Conservation (phyloP, 1,284 basidiomycete species). For the Tilletia setariae region DNA sequence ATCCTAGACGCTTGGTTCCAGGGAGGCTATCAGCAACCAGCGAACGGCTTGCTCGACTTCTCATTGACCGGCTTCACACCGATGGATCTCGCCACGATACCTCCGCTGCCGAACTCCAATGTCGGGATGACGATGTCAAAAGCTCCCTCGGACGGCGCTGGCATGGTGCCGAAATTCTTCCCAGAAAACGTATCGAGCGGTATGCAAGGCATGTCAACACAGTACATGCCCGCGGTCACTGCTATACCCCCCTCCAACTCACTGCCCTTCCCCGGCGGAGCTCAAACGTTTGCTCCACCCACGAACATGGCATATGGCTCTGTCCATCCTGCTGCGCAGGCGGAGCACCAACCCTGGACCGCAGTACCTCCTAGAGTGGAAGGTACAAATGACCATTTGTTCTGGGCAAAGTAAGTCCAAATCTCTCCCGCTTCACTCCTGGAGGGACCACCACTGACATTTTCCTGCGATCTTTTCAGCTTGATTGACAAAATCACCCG, state of each 20-base stretch:
- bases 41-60: conserved; percentile 7
- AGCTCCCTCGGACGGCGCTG: too few species aligned
- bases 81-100: not conserved
- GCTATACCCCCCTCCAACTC: too few species aligned
- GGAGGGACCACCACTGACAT: not conserved
- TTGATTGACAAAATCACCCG: not conserved
- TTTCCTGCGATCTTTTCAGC: not conserved
- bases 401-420: not conserved
- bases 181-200: not conserved
- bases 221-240: too few species aligned
- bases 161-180: not conserved
- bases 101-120: not conserved
- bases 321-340: too few species aligned
- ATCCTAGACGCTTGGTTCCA: conserved; percentile 12
- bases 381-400: not conserved
- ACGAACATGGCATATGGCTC: too few species aligned
- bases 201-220: too few species aligned
- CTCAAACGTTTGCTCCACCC: too few species aligned
- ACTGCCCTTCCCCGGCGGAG: too few species aligned
- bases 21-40: conserved; percentile 6
- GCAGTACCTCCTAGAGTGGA: too few species aligned
- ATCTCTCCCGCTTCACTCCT: not conserved
- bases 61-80: not conserved
- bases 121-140: not conserved
- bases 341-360: too few species aligned